Evolutionary conservation across 495 filamentous ascomycete genomes (phyloP).

Genomic region (Hypoxylon perforatum): DNA sequence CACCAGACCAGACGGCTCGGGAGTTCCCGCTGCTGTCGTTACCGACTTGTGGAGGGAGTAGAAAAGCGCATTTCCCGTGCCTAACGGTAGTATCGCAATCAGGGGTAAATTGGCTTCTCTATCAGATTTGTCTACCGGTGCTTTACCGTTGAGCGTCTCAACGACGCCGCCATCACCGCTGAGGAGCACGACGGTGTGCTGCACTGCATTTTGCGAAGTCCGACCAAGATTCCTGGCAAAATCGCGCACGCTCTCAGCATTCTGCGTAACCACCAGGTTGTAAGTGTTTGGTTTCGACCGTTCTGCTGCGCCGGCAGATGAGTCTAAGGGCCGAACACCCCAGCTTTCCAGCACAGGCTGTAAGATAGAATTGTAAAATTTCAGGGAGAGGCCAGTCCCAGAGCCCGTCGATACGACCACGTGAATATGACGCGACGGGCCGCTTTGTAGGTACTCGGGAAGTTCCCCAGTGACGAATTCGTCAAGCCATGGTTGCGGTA

Average conservation of each 20-base stretch:
- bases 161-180: slow-evolving; percentile 87
- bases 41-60: slow-evolving; percentile 67
- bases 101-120: slow-evolving; percentile 54
- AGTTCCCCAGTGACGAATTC: slow-evolving; percentile 43
- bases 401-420: slow-evolving; percentile 80
- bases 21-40: slow-evolving; percentile 12
- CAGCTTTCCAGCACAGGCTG: slow-evolving; percentile 65
- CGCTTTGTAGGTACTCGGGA: slow-evolving; percentile 50
- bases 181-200: slow-evolving; percentile 73
- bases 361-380: slow-evolving; percentile 67
- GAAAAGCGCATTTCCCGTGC: slow-evolving; percentile 91
- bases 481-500: slow-evolving; percentile 49
- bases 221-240: slow-evolving; percentile 62
- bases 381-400: slow-evolving; percentile 70
- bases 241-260: slow-evolving; percentile 67
- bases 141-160: slow-evolving; percentile 75
- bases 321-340: slow-evolving; percentile 14
- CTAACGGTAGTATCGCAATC: slow-evolving; percentile 77
- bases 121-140: neutral
- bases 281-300: slow-evolving; percentile 41
- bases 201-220: slow-evolving; percentile 45
- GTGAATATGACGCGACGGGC: slow-evolving; percentile 55
- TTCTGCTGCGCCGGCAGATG: slow-evolving; percentile 3
- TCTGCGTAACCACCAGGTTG: slow-evolving; percentile 68
- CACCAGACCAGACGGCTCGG: slow-evolving; percentile 50